phyloP scores from a whole-genome alignment of 192 early-diverging fungal genomes.

The Rhizophagus sp. region DNA sequence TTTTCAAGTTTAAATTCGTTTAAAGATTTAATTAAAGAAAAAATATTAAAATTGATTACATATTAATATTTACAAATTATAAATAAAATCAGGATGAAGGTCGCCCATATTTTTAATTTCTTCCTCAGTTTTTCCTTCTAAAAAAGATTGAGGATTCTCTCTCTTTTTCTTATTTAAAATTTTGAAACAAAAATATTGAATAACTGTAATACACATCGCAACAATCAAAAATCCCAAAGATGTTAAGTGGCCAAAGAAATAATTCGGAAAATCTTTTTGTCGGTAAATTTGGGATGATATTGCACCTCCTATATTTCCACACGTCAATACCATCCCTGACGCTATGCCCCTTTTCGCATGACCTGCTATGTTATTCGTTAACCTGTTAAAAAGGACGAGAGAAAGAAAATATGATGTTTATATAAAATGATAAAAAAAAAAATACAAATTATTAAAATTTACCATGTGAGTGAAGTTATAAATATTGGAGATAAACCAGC shows the following conservation, averaged over 20 bases:
- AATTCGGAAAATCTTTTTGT: background rate
- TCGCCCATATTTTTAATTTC: background rate
- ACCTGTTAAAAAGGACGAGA: slow-evolving; percentile 42
- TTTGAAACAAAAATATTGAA: background rate
- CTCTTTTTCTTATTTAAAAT: background rate
- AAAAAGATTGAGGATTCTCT: background rate
- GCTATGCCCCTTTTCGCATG: slow-evolving; percentile 74
- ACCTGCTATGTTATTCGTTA: slow-evolving; percentile 68
- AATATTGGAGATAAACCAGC: background rate
- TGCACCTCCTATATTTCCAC: slow-evolving; percentile 74
- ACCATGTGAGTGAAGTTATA: slow-evolving; percentile 44
- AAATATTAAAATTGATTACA: no score
- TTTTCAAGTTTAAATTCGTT: no score
- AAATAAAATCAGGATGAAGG: background rate
- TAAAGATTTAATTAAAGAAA: no score
- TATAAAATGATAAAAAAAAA: slow-evolving; percentile 40
- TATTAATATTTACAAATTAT: background rate
- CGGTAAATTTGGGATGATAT: slow-evolving; percentile 72
- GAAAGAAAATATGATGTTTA: background rate
- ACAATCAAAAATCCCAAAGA: background rate
- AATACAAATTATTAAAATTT: slow-evolving; percentile 38
- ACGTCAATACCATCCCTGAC: slow-evolving; percentile 62
- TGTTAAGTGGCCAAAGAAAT: background rate
- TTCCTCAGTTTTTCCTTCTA: background rate
- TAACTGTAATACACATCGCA: background rate